These are phyloP conservation scores for Lactarius sp. DNA, from an alignment of 768 basidiomycete species.

Conservation along the genomic window DNA sequence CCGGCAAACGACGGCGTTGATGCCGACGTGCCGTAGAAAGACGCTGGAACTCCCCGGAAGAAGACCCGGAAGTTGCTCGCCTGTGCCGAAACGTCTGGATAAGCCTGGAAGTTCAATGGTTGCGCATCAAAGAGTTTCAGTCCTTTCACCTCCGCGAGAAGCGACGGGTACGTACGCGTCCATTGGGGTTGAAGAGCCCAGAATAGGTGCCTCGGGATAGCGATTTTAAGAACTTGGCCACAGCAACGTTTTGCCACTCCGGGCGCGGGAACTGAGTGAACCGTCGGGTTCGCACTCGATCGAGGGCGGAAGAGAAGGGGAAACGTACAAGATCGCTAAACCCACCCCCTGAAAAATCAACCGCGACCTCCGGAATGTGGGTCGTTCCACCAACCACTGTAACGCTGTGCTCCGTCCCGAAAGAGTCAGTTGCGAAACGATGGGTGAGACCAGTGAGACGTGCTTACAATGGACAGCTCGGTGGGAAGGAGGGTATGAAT, in stretches of 20 bases:
- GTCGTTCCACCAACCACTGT: conserved; percentile 67
- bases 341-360: conserved; percentile 63
- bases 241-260: conserved; percentile 45
- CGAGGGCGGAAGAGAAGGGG: too few species aligned
- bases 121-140: too few species aligned
- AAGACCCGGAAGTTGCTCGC: conserved; percentile 42
- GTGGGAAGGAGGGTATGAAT: conserved; percentile 56
- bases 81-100: conserved; percentile 60
- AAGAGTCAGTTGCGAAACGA: neutral
- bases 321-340: conserved; percentile 61
- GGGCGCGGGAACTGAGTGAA: conserved; percentile 46
- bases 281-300: neutral
- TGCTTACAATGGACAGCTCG: conserved; percentile 40
- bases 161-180: conserved; percentile 41
- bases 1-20: conserved; percentile 54
- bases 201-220: conserved; percentile 45
- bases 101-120: conserved; percentile 35
- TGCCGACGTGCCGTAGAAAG: conserved; percentile 55
- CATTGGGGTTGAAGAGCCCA: conserved; percentile 52
- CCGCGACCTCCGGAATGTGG: conserved; percentile 52
- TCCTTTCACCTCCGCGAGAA: neutral
- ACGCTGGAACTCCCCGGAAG: conserved; percentile 32
- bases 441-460: neutral
- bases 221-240: conserved; percentile 38
- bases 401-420: conserved; percentile 39